Evolutionary conservation across 306 rosid genomes (phyloP).

Genomic region (Abrus precatorius): DNA sequence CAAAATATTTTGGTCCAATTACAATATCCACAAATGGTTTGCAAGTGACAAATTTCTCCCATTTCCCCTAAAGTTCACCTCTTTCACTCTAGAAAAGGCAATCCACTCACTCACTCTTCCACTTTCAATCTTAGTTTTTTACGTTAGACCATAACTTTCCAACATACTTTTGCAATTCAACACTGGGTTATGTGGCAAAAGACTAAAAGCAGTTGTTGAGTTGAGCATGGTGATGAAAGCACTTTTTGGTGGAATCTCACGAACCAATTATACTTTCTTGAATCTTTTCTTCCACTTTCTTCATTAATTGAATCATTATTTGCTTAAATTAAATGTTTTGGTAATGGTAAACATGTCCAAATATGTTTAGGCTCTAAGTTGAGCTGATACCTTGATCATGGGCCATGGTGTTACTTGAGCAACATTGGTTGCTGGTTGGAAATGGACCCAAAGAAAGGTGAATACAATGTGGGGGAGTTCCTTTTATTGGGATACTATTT

Average conservation of each 20-base stretch:
- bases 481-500: too few species aligned
- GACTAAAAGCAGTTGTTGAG: slow-evolving; percentile 46
- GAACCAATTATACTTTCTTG: slow-evolving; percentile 37
- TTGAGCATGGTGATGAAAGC: slow-evolving; percentile 39
- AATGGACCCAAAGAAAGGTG: too few species aligned
- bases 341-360: too few species aligned
- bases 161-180: slow-evolving; percentile 38
- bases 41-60: slow-evolving; percentile 30
- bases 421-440: too few species aligned
- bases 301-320: neutral
- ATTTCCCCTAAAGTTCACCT: slow-evolving; percentile 26
- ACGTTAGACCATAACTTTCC: slow-evolving; percentile 25
- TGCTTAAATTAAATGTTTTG: too few species aligned
- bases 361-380: too few species aligned
- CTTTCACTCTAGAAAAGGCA: slow-evolving; percentile 30
- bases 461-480: too few species aligned
- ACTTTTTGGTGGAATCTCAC: slow-evolving; percentile 34
- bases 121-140: slow-evolving; percentile 31
- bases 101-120: slow-evolving; percentile 33
- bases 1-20: slow-evolving; percentile 33
- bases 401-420: too few species aligned
- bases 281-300: slow-evolving; percentile 31
- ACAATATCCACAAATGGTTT: slow-evolving; percentile 20
- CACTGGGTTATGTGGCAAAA: neutral
- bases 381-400: too few species aligned